Percentiles rank a stretch among this genome's conserved stretches.
Evolutionary conservation across 352 stramenopile genomes (phyloP).

Genomic region (Phytopythium ostracodes): DNA sequence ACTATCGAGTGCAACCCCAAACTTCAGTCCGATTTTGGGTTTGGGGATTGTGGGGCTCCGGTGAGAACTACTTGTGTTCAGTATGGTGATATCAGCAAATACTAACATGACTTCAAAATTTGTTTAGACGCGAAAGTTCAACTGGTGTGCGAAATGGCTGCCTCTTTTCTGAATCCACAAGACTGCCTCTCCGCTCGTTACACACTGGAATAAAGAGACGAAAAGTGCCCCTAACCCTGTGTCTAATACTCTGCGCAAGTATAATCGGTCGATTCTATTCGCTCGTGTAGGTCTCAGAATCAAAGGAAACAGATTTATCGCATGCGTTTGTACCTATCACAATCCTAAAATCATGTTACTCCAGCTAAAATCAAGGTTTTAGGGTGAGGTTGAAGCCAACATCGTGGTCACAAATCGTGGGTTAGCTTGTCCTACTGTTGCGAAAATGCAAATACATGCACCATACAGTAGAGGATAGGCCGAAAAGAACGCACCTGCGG

Average conservation of each 20-base stretch:
- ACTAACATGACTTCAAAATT: not conserved
- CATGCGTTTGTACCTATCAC: not conserved
- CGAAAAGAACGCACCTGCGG: not conserved
- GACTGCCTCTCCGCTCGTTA: not conserved
- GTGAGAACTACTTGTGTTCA: not conserved
- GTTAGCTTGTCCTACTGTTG: not conserved
- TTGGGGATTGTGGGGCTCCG: too few species aligned
- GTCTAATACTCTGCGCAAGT: not conserved
- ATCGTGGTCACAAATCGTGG: constrained; percentile 1
- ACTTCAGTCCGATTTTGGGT: too few species aligned
- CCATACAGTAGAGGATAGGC: not conserved
- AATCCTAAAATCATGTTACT: not conserved
- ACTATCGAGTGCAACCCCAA: not conserved
- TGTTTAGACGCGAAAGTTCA: not conserved
- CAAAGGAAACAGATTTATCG: not conserved
- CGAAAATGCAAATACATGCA: too few species aligned
- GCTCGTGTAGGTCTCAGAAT: not conserved
- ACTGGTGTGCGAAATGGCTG: not conserved
- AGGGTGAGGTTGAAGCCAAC: constrained; percentile 1
- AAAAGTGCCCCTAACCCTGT: not conserved
- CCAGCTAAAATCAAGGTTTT: not conserved
- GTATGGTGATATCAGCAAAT: too few species aligned
- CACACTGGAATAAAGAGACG: not conserved
- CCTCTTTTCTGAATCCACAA: not conserved
- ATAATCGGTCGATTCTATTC: not conserved